Conservation (phyloP, 2,329 filamentous ascomycete genomes). For the Coniochaeta sp. region DNA sequence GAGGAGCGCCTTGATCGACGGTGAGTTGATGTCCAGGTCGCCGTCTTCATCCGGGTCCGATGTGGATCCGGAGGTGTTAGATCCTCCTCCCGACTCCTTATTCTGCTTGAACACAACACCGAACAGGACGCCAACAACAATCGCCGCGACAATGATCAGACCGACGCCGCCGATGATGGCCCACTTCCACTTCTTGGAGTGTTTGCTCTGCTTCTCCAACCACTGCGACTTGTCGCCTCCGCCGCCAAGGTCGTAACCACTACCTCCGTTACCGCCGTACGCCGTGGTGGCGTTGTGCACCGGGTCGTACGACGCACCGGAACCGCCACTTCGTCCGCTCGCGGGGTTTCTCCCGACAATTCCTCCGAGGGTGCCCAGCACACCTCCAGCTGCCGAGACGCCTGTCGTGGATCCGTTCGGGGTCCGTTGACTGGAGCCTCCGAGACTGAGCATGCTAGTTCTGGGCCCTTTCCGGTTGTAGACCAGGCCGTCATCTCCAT, state of each 20-base stretch:
- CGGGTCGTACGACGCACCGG: conserved; percentile 47
- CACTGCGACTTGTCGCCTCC: conserved; percentile 57
- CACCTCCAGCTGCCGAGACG: conserved; percentile 34
- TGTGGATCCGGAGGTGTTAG: too few relatives aligned
- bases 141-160: conserved; percentile 60
- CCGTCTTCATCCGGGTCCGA: conserved; percentile 61
- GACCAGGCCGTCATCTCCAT: conserved; percentile 77
- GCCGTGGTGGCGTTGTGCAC: conserved; percentile 29
- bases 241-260: conserved; percentile 23
- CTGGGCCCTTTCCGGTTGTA: conserved; percentile 40
- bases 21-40: conserved; percentile 66
- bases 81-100: conserved; percentile 8
- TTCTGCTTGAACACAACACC: conserved; percentile 57
- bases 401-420: conserved; percentile 37
- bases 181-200: conserved; percentile 62
- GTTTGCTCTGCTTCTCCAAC: conserved; percentile 50
- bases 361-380: conserved; percentile 32
- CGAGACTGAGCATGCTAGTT: conserved; percentile 54
- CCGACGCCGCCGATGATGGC: conserved; percentile 58
- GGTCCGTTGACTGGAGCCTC: conserved; percentile 32
- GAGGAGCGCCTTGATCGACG: conserved; percentile 74
- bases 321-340: conserved; percentile 25
- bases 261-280: conserved; percentile 19
- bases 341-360: conserved; percentile 30
- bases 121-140: conserved; percentile 69